Conservation (phyloP, 495 filamentous ascomycete species). For the Gamarada debralockiae region DNA sequence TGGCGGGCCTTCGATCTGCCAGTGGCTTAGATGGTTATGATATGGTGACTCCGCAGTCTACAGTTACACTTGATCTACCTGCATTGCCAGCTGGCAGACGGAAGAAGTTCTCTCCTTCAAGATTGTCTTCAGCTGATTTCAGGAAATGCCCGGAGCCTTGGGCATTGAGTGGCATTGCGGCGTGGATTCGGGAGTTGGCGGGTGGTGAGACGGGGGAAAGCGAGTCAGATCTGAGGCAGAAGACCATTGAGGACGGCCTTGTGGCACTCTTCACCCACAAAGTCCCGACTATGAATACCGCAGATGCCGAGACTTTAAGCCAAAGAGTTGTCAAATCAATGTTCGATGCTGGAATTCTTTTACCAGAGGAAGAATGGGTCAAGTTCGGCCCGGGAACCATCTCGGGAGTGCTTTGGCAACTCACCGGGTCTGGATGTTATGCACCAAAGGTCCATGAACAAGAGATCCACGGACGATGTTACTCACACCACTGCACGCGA, state of each 20-base stretch:
- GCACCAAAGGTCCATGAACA: slow-evolving; percentile 74
- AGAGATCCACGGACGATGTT: slow-evolving; percentile 74
- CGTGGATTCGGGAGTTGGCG: slow-evolving; percentile 84
- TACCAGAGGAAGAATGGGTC: slow-evolving; percentile 96
- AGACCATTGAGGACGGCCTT: slow-evolving; percentile 78
- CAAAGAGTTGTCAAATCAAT: slow-evolving; percentile 76
- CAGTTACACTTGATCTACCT: slow-evolving; percentile 63
- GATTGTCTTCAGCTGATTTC: slow-evolving; percentile 79
- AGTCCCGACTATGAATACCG: slow-evolving; percentile 97
- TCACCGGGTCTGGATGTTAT: slow-evolving; percentile 93
- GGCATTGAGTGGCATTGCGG: slow-evolving; percentile 83
- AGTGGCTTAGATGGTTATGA: slow-evolving; percentile 56
- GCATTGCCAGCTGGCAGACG: slow-evolving; percentile 64
- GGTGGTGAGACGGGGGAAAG: slow-evolving; percentile 64
- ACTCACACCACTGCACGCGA: slow-evolving; percentile 89
- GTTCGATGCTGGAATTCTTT: slow-evolving; percentile 70
- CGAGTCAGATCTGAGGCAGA: slow-evolving; percentile 73
- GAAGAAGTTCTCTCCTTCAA: slow-evolving; percentile 82
- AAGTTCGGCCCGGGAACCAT: slow-evolving; percentile 76
- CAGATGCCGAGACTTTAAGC: slow-evolving; percentile 87
- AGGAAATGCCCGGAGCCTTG: slow-evolving; percentile 86
- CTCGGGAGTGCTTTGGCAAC: slow-evolving; percentile 86
- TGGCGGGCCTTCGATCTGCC: slow-evolving; percentile 37
- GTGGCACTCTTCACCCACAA: slow-evolving; percentile 91
- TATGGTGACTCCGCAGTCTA: slow-evolving; percentile 44